Evolutionary conservation across 768 basidiomycete species (phyloP), one percentile per base, ranked within the genome.

Genomic region (Neoboletus brunneissimus): DNA sequence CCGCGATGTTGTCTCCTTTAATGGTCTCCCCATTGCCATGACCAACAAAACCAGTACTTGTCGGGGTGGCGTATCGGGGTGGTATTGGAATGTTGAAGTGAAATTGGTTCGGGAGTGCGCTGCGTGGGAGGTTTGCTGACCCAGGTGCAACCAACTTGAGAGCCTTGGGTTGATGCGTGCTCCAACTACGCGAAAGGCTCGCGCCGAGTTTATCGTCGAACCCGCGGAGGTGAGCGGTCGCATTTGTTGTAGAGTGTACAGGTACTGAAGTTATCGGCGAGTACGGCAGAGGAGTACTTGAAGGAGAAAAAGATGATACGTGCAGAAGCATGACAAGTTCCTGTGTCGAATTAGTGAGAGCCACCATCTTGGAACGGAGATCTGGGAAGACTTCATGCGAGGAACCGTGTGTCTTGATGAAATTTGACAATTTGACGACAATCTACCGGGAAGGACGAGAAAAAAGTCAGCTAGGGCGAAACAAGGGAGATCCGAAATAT

Each of bases 301-400:
- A 72, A 11, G 86, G 82, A 42, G 91, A 83, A 61, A 90, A 85
- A 0, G 89, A 91, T 8, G 93, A 92, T 46, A 93, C 87, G 65
- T 92, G 90, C 18, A 95, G 76, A 47, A 96, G 77, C 61, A 92
- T 90, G 48, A 90, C 86, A 64, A 94, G 89, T 69, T 91, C 91
- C 71, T 95, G 87, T 12, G 93, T 92, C 13, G 87, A 82, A 63
- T 90, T 88, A 22, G 88, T 90, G 54, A 97, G 79, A 59, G 82
- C 81, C 40, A 87, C 82, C 76, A 93, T 85, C 65, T 86, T 84
- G 52, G 76, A 80, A 56, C 89, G 83, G 42, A 95, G 76, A 34
- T 77, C 71, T 5, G 83, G 72, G 16, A 84, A 81, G 48, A 86
- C 81, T n/a, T 81, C 77, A 56, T 81, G 77, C 18, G 76, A 73